Conservation (phyloP, 495 filamentous ascomycete genomes). For the Amniculicola lignicola region DNA sequence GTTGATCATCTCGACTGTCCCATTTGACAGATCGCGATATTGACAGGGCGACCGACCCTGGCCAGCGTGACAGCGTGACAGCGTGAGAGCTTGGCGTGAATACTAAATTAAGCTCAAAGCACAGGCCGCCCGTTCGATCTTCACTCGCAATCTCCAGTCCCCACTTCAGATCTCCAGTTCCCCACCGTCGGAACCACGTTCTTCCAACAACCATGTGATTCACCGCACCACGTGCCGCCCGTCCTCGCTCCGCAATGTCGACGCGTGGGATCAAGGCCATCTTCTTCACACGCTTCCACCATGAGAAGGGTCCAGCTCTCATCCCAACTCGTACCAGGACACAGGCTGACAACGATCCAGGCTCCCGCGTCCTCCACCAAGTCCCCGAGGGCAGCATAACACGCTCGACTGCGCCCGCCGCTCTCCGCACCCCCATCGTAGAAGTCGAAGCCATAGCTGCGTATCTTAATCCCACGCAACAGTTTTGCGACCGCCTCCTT, state of each 20-base stretch:
- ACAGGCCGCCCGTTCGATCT: background rate
- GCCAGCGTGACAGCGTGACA: too few relatives aligned
- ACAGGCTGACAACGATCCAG: conserved; percentile 48
- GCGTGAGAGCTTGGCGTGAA: background rate
- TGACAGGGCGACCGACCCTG: too few relatives aligned
- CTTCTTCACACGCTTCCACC: conserved; percentile 92
- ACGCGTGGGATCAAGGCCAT: conserved; percentile 81
- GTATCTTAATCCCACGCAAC: conserved; percentile 88
- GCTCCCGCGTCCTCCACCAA: conserved; percentile 75
- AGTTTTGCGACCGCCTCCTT: conserved; percentile 84
- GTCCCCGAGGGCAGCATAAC: conserved; percentile 73
- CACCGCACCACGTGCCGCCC: too few relatives aligned
- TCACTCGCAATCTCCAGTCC: too few relatives aligned
- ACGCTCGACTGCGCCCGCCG: conserved; percentile 47
- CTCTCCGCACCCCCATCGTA: conserved; percentile 63
- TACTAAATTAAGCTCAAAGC: conserved; percentile 9
- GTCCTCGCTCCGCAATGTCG: conserved; percentile 6
- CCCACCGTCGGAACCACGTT: too few relatives aligned
- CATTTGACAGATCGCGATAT: too few relatives aligned
- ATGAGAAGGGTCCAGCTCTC: conserved; percentile 66
- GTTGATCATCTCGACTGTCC: too few relatives aligned
- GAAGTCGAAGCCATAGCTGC: conserved; percentile 78
- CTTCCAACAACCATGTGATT: too few relatives aligned
- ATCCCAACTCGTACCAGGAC: background rate
- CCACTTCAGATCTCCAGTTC: too few relatives aligned